Percentiles rank a stretch among this genome's conserved stretches.
These are phyloP conservation scores for Knufia fluminis DNA, from an alignment of 2,329 filamentous ascomycete genomes.

Conservation along the genomic window DNA sequence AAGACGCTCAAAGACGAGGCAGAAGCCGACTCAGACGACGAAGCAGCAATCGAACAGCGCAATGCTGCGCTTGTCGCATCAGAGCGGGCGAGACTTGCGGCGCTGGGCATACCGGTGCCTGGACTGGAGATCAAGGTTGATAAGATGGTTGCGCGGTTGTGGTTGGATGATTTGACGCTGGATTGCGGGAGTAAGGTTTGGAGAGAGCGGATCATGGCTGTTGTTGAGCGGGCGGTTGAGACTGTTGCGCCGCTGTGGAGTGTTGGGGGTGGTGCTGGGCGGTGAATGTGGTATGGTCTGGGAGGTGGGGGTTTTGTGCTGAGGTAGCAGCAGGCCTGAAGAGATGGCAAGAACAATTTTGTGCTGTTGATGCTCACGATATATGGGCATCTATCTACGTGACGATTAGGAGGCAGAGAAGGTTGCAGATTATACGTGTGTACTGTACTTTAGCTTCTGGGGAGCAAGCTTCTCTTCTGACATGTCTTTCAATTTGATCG, in stretches of 20 bases:
- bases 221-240: conserved; percentile 83
- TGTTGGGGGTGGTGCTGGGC: background rate
- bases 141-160: conserved; percentile 76
- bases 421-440: no score
- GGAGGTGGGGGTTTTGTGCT: no score
- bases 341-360: no score
- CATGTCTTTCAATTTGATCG: no score
- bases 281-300: background rate
- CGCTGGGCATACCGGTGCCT: conserved; percentile 79
- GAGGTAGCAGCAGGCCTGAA: no score
- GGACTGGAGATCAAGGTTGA: conserved; percentile 82
- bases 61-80: conserved; percentile 35
- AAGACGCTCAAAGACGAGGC: conserved; percentile 31
- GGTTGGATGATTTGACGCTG: conserved; percentile 85
- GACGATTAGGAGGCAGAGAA: no score
- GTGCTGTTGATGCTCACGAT: no score
- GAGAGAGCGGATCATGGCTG: conserved; percentile 58
- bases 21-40: conserved; percentile 29
- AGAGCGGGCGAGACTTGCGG: conserved; percentile 71
- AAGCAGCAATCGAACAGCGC: conserved; percentile 35
- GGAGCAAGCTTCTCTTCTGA: no score
- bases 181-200: conserved; percentile 54
- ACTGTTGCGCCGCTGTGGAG: conserved; percentile 64
- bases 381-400: no score
- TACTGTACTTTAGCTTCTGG: no score